These are phyloP conservation scores for Schwanniomyces occidentalis DNA, from an alignment of 805 yeast species.

Conservation along the genomic window DNA sequence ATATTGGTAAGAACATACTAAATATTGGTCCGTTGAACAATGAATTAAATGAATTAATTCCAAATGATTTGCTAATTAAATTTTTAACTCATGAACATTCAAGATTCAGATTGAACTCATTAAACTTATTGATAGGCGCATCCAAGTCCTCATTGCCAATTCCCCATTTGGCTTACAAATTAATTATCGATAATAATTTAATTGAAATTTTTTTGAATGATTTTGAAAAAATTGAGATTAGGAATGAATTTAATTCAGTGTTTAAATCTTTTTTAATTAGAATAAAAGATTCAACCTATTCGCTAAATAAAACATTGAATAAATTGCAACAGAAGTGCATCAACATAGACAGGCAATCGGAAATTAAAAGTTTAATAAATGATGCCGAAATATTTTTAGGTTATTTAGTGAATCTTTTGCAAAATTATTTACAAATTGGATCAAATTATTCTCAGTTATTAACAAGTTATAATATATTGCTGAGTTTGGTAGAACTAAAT, in stretches of 20 bases:
- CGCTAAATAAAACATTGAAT: conserved; percentile 36
- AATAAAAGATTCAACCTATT: conserved; percentile 67
- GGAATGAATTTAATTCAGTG: conserved; percentile 65
- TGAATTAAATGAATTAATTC: conserved; percentile 5
- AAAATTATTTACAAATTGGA: conserved; percentile 46
- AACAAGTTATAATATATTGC: conserved; percentile 14
- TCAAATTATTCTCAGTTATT: conserved; percentile 43
- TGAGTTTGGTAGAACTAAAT: conserved; percentile 12
- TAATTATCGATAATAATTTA: conserved; percentile 37
- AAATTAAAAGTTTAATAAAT: conserved; percentile 2
- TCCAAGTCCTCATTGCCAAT: conserved; percentile 63
- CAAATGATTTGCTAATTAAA: conserved; percentile 1
- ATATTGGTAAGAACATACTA: conserved; percentile 62
- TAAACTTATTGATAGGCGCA: conserved; percentile 61
- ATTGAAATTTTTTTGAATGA: conserved; percentile 61
- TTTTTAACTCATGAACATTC: conserved; percentile 50
- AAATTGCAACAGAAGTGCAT: conserved; percentile 33
- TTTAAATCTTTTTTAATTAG: conserved; percentile 64
- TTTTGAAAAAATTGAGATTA: conserved; percentile 56
- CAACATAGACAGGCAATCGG: conserved; percentile 11
- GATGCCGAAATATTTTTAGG: conserved; percentile 6
- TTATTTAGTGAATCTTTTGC: conserved; percentile 35
- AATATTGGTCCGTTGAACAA: conserved; percentile 7
- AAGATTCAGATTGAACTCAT: conserved; percentile 50
- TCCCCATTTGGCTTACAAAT: conserved; percentile 41